A percentile compares a stretch with the other conserved stretches of the same genome.
Conservation (phyloP, 768 basidiomycete species). For the Amyloporia xantha region DNA sequence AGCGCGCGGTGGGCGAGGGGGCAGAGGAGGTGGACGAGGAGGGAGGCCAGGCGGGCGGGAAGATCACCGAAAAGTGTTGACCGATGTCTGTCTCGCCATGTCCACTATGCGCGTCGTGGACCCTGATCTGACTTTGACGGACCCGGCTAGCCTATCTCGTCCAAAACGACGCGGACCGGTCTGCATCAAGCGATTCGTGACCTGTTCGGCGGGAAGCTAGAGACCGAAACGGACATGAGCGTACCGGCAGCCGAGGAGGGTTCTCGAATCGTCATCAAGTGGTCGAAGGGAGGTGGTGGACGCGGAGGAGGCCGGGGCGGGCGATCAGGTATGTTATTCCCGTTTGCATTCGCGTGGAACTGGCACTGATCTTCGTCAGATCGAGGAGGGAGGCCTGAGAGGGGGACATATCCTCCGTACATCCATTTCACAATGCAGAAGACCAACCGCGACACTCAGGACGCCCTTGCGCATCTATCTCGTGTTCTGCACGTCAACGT, state of each 20-base stretch:
- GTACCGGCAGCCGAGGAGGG: slow-evolving; percentile 51
- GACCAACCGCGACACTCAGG: slow-evolving; percentile 96
- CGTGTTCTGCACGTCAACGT: slow-evolving; percentile 68
- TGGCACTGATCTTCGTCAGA: slow-evolving; percentile 4
- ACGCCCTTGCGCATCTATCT: slow-evolving; percentile 77
- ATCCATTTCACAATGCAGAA: slow-evolving; percentile 97
- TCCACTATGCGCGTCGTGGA: slow-evolving; percentile 4
- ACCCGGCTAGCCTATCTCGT: slow-evolving; percentile 61
- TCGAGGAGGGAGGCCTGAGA: slow-evolving; percentile 39
- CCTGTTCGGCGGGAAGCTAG: slow-evolving; percentile 76
- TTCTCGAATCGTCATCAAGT: slow-evolving; percentile 74
- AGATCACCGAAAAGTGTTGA: slow-evolving; percentile 71
- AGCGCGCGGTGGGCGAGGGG: slow-evolving; percentile 39
- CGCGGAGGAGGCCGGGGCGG: slow-evolving; percentile 44
- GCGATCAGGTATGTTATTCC: slow-evolving; percentile 21
- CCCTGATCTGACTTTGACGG: slow-evolving; percentile 5
- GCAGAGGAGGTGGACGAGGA: slow-evolving; percentile 37
- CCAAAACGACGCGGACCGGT: slow-evolving; percentile 73
- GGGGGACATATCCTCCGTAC: slow-evolving; percentile 74
- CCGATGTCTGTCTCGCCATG: slow-evolving; percentile 54
- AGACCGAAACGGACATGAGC: slow-evolving; percentile 68
- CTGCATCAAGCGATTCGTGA: slow-evolving; percentile 79
- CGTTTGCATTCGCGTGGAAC: background rate
- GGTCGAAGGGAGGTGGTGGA: slow-evolving; percentile 49
- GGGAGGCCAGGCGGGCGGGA: slow-evolving; percentile 39